Percentiles rank a stretch among this genome's conserved stretches.
phyloP scores from a whole-genome alignment of 331 rosid species.

The Cydonia oblonga region DNA sequence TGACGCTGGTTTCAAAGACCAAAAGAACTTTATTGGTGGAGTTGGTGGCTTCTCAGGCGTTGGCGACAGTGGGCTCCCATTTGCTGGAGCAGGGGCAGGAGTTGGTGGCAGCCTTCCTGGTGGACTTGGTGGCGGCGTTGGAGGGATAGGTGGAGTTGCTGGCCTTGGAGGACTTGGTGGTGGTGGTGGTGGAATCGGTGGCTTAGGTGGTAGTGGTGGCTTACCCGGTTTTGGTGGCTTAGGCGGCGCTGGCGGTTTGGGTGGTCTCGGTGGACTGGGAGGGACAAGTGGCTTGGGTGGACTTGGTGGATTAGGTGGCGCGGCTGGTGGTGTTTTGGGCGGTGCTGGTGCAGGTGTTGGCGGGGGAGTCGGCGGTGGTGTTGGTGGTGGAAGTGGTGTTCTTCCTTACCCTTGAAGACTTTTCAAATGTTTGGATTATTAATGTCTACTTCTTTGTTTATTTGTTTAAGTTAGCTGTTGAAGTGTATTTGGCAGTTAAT shows the following conservation, averaged over 20 bases:
- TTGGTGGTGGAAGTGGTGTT: conserved; percentile 13
- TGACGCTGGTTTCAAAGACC: conserved; percentile 32
- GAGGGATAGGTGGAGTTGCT: conserved; percentile 6
- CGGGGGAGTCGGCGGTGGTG: no score
- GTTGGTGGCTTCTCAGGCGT: conserved; percentile 36
- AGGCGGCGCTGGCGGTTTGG: not conserved
- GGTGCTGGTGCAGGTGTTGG: no score
- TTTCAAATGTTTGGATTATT: not conserved
- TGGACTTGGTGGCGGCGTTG: conserved; percentile 7
- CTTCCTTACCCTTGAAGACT: conserved; percentile 23
- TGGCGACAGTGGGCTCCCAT: conserved; percentile 33
- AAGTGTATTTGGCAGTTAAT: not conserved
- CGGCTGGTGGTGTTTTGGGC: not conserved
- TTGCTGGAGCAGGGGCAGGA: conserved; percentile 25
- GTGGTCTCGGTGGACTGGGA: not conserved
- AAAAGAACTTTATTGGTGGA: conserved; percentile 38
- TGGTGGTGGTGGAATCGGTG: not conserved
- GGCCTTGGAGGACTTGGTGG: conserved; percentile 19
- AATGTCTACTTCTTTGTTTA: not conserved
- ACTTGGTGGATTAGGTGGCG: not conserved
- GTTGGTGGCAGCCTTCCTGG: conserved; percentile 9
- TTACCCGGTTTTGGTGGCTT: conserved; percentile 4
- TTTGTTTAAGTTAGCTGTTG: not conserved
- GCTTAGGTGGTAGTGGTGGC: not conserved
- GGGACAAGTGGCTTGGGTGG: not conserved